Percentiles rank a stretch among this genome's conserved stretches.
phyloP scores from a whole-genome alignment of 306 rosid genomes.

The Macrotyloma uniflorum region DNA sequence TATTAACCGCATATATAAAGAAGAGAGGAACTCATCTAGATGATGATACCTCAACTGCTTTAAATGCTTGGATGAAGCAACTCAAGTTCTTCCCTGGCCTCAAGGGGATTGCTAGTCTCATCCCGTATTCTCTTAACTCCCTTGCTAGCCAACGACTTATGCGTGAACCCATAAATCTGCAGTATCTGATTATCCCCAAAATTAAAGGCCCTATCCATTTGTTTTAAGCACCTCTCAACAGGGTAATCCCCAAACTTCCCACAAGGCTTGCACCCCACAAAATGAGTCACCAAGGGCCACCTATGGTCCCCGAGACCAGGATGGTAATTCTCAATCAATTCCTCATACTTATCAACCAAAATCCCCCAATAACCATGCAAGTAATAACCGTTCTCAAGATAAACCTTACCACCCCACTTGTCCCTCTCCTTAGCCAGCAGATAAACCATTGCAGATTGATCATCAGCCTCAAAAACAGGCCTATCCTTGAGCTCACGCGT shows the following conservation, averaged over 20 bases:
- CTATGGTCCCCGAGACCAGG: constrained; percentile 90
- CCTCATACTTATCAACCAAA: constrained; percentile 85
- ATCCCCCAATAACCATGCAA: constrained; percentile 93
- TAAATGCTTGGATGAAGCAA: constrained; percentile 77
- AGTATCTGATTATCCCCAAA: constrained; percentile 89
- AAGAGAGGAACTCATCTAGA: constrained; percentile 25
- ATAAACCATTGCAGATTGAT: constrained; percentile 86
- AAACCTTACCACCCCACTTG: constrained; percentile 77
- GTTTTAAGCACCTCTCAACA: constrained; percentile 81
- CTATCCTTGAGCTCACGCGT: constrained; percentile 68
- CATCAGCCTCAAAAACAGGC: constrained; percentile 85
- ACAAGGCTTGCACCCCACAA: constrained; percentile 95
- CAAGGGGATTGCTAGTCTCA: constrained; percentile 70
- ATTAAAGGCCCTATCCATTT: constrained; percentile 87
- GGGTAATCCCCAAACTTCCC: constrained; percentile 92
- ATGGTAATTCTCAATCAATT: constrained; percentile 70
- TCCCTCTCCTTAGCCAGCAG: constrained; percentile 57
- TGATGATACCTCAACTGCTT: constrained; percentile 62
- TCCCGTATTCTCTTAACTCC: constrained; percentile 73
- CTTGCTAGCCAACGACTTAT: constrained; percentile 64
- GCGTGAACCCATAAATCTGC: constrained; percentile 83
- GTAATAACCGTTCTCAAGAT: constrained; percentile 69
- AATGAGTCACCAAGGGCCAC: constrained; percentile 95
- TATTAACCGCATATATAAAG: not conserved
- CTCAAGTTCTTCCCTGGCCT: constrained; percentile 74